These are phyloP conservation scores for Mycothermus thermophilus DNA, from an alignment of 495 filamentous ascomycete species.

Conservation along the genomic window DNA sequence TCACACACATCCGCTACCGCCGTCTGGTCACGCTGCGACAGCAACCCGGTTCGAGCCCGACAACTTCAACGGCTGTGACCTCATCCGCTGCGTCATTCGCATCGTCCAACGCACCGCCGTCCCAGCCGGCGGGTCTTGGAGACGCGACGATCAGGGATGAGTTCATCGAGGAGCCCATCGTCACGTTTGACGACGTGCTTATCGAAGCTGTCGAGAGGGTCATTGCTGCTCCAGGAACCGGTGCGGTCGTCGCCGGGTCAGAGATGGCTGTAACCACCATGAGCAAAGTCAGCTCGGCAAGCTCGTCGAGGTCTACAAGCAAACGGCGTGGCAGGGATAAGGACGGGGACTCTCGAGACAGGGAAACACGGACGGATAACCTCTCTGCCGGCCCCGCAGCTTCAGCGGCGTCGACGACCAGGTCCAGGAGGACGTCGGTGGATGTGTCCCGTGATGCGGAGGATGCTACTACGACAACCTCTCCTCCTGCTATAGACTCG, in stretches of 20 bases:
- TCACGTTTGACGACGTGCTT: conserved; percentile 58
- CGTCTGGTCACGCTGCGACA: conserved; percentile 31
- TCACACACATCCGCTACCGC: conserved; percentile 46
- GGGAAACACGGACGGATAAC: no score
- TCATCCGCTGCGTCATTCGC: conserved; percentile 12
- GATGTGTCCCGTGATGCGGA: no score
- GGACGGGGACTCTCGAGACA: conserved; percentile 23
- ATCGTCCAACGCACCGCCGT: neutral
- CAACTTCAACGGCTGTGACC: conserved; percentile 11
- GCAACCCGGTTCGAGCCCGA: conserved; percentile 24
- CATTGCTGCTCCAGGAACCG: conserved; percentile 32
- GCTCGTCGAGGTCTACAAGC: conserved; percentile 30
- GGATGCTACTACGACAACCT: neutral
- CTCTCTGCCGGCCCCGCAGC: neutral
- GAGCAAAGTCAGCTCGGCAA: conserved; percentile 28
- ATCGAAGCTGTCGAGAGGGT: conserved; percentile 68
- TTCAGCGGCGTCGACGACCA: neutral
- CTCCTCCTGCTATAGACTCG: neutral
- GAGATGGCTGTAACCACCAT: neutral
- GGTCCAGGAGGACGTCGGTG: conserved; percentile 3
- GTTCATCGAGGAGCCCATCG: conserved; percentile 59
- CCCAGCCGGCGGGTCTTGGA: conserved; percentile 15
- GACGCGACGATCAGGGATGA: conserved; percentile 41
- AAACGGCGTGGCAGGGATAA: conserved; percentile 15
- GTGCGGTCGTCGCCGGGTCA: conserved; percentile 2